Base-by-base conservation (phyloP, 257 asterid species). In the Marsdenia floribunda region DNA sequence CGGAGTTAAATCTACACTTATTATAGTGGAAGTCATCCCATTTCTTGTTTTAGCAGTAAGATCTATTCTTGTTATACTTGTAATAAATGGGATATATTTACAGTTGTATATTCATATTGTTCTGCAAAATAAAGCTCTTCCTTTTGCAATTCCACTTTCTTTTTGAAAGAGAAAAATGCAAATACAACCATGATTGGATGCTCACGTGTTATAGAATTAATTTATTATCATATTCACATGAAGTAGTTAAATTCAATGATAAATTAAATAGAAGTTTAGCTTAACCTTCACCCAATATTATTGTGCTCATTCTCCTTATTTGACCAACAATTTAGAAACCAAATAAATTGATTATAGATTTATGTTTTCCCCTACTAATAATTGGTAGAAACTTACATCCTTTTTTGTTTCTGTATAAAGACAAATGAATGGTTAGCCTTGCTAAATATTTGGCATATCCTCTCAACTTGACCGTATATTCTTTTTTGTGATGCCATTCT, bases 21-120 rank as follows among this genome's bases (percentile, higher is more conserved):
- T 95, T 79, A 95, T 95, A 35, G 91, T 95, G 99, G 99, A 95
- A 95, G 99, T 95, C 89, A 92, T 95, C 83, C 99, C 99, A 22
- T 95, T 95, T 82, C 99, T 95, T 80, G 99, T 95, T 81, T 87
- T 95, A 79, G 99, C 99, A 0, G 99, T 95, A 87, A 89, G 99
- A 84, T 66, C 78, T 57, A 47, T 77, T 78, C 66, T 55, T 59
- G 46, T 37, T 61, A 63, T 80, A 72, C 80, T 77, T n/a, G 3
- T 40, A 47, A 9, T 29, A 52, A 16, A 70, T 29, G 63, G 59
- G 3, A 26, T 26, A 1, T 70, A 16, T 1, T 54, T 6, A 26
- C 16, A 14, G 22, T 24, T 47, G 29, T 35, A 26, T 12, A 24
- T 52, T 52, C 33, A 71, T 52, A 29, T 71, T 55, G 14, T 10